Evolutionary conservation across 768 basidiomycete species (phyloP).

Genomic region (Fomitopsis pulvina): DNA sequence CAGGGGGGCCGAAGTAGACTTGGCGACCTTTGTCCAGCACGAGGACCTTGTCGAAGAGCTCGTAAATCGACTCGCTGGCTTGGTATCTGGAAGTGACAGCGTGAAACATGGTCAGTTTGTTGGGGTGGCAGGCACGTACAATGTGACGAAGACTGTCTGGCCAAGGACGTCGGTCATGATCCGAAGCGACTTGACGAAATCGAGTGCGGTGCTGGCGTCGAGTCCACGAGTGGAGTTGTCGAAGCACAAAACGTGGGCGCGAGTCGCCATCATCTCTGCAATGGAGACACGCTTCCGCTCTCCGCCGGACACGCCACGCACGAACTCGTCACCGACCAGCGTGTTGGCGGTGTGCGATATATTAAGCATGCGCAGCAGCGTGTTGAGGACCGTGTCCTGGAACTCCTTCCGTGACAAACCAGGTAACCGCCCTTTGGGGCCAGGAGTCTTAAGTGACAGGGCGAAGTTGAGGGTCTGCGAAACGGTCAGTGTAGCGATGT

Average conservation of each 20-base stretch:
- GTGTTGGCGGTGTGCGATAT: constrained; percentile 75
- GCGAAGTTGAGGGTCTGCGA: constrained; percentile 71
- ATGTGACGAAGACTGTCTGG: constrained; percentile 72
- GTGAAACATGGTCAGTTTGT: not conserved
- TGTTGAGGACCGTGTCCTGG: constrained; percentile 47
- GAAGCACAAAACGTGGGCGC: constrained; percentile 77
- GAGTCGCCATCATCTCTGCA: constrained; percentile 81
- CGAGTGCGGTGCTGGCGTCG: constrained; percentile 83
- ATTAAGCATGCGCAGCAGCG: constrained; percentile 73
- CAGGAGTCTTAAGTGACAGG: constrained; percentile 67
- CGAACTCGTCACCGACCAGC: constrained; percentile 81
- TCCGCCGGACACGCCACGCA: constrained; percentile 76
- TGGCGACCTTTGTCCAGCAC: constrained; percentile 77
- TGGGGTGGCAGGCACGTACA: constrained; percentile 35
- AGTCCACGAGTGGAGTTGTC: constrained; percentile 80
- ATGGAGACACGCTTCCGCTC: constrained; percentile 80
- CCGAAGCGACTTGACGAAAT: constrained; percentile 74
- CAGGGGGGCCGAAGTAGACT: constrained; percentile 73
- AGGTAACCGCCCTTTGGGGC: constrained; percentile 65
- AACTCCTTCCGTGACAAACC: constrained; percentile 58
- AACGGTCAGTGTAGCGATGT: constrained; percentile 78
- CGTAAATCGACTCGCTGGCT: constrained; percentile 74
- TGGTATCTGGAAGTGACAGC: constrained; percentile 28
- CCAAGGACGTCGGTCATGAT: constrained; percentile 80
- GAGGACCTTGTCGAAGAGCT: constrained; percentile 82